A percentile compares a stretch with the other conserved stretches of the same genome.
Evolutionary conservation across 495 filamentous ascomycete genomes (phyloP).

Genomic region (Darksidea phi): DNA sequence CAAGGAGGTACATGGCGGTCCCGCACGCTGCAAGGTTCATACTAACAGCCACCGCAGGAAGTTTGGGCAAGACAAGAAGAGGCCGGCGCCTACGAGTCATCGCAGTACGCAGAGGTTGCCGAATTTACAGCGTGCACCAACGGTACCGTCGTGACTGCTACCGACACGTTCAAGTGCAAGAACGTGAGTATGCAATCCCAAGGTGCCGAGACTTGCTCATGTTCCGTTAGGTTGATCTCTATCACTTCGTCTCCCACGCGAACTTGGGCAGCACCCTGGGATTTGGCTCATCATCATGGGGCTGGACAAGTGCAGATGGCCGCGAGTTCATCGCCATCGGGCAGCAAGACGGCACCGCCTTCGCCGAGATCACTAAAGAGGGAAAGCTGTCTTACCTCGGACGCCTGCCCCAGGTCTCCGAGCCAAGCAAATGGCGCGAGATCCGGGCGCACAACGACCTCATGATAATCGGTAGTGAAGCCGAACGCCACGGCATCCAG

Average conservation of each 20-base stretch:
- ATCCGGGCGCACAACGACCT: slow-evolving; percentile 29
- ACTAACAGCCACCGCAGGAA: slow-evolving; percentile 21
- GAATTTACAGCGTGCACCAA: slow-evolving; percentile 45
- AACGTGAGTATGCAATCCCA: slow-evolving; percentile 33
- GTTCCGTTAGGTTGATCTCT: slow-evolving; percentile 48
- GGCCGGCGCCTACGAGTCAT: slow-evolving; percentile 22
- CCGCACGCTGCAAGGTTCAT: too few relatives aligned
- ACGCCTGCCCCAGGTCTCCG: slow-evolving; percentile 38
- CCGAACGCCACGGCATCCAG: slow-evolving; percentile 33
- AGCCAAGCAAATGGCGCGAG: slow-evolving; percentile 32
- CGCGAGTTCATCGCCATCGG: slow-evolving; percentile 59
- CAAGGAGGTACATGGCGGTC: slow-evolving; percentile 26
- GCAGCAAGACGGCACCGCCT: slow-evolving; percentile 58
- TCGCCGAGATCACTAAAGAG: slow-evolving; percentile 52
- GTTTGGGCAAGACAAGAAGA: slow-evolving; percentile 12
- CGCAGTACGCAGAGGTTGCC: slow-evolving; percentile 21
- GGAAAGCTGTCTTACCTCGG: slow-evolving; percentile 59
- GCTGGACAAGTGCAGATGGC: slow-evolving; percentile 58
- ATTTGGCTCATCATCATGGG: slow-evolving; percentile 46
- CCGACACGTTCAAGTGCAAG: slow-evolving; percentile 53
- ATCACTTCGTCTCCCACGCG: slow-evolving; percentile 54
- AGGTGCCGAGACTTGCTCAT: neutral
- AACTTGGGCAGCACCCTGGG: slow-evolving; percentile 48
- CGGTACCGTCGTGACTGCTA: slow-evolving; percentile 45
- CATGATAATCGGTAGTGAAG: slow-evolving; percentile 34